Evolutionary conservation across 1,284 basidiomycete genomes (phyloP).

Genomic region (Rhodotorula glutinis): DNA sequence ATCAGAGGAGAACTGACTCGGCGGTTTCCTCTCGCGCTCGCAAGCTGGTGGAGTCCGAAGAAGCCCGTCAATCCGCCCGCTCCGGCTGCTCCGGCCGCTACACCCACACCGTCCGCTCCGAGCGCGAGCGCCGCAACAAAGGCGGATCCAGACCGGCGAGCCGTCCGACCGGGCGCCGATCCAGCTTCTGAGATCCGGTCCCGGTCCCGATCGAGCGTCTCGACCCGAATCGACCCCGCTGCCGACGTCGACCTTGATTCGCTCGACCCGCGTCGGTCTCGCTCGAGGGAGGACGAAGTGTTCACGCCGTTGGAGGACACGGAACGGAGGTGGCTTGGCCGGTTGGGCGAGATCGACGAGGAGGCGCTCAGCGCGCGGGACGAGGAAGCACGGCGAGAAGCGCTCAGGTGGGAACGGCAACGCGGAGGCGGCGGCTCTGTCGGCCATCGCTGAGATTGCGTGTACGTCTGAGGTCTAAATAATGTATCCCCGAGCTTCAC

Average conservation of each 20-base stretch:
- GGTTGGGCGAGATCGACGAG: slow-evolving; percentile 12
- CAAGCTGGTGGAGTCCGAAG: neutral
- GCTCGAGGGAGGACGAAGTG: neutral
- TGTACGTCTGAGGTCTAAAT: too few species aligned
- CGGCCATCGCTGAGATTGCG: too few species aligned
- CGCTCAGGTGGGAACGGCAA: neutral
- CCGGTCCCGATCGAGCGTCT: neutral
- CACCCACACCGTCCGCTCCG: neutral
- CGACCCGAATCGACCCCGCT: neutral
- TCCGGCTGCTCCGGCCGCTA: neutral
- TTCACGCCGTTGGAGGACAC: neutral
- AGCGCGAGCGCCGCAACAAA: neutral
- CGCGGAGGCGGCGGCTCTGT: neutral
- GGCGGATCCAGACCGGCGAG: too few species aligned
- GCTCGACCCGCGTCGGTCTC: neutral
- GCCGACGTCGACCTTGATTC: neutral
- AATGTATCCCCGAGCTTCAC: too few species aligned
- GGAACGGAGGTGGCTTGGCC: slow-evolving; percentile 12
- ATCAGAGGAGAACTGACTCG: too few species aligned
- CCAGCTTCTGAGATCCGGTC: neutral
- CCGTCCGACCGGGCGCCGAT: too few species aligned
- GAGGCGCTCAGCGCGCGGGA: slow-evolving; percentile 1
- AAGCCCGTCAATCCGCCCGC: neutral
- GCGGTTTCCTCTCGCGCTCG: too few species aligned
- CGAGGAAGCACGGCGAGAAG: neutral